Percentiles rank a stretch among this genome's conserved stretches.
Conservation (phyloP, 352 stramenopile genomes). For the Plasmopara viticola region DNA sequence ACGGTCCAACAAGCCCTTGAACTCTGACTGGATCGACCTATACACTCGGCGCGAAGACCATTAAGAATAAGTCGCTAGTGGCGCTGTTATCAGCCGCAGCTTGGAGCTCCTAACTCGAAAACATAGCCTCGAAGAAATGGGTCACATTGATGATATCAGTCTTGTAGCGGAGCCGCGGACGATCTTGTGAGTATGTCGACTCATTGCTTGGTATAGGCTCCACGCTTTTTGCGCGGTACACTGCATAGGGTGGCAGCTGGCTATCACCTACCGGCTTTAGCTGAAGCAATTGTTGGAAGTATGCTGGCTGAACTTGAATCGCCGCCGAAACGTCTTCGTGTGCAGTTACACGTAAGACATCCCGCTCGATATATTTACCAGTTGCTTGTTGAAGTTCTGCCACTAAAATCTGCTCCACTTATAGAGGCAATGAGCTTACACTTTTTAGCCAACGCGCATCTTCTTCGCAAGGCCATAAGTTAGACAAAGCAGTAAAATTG, state of each 20-base stretch:
- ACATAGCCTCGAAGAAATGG: not conserved
- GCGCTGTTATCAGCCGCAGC: not conserved
- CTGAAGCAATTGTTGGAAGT: not conserved
- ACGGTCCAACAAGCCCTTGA: not conserved
- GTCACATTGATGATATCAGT: not conserved
- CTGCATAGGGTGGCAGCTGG: not conserved
- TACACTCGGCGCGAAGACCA: not conserved
- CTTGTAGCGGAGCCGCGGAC: not conserved
- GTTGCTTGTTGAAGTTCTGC: not conserved
- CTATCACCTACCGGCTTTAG: no score
- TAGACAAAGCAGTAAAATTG: not conserved
- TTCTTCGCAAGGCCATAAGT: not conserved
- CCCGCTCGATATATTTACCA: not conserved
- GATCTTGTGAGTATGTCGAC: not conserved
- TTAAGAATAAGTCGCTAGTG: slow-evolving; percentile 1
- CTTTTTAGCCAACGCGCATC: not conserved
- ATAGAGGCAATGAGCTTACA: not conserved
- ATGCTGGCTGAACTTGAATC: slow-evolving; percentile 1
- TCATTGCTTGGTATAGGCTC: not conserved
- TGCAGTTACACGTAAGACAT: not conserved
- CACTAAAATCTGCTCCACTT: not conserved
- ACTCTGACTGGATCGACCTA: not conserved
- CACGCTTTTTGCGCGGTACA: not conserved
- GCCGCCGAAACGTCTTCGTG: slow-evolving; percentile 1
- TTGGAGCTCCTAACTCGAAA: not conserved